Evolutionary conservation across 2,329 filamentous ascomycete species (phyloP), one percentile per base, ranked within the genome.

Genomic region (Peltaster fructicola): DNA sequence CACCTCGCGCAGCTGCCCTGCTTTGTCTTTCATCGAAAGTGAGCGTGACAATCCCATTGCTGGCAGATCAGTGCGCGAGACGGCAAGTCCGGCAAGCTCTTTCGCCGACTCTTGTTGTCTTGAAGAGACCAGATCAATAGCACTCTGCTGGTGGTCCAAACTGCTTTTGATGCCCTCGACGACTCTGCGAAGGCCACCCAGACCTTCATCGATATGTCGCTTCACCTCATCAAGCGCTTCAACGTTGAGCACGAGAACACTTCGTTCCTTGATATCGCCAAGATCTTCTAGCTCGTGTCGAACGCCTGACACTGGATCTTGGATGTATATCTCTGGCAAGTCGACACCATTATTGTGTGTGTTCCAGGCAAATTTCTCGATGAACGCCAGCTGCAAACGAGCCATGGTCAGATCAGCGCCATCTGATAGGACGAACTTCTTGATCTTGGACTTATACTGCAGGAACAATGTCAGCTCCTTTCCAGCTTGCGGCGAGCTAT

Each of bases 281-380:
- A 98, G 59, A 45, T 98, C 88, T 48, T 98, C 88, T 13, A 98
- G 57, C 53, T 98, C 88, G 48, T 98, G 85, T 9, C 88, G 75
- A n/a, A 98, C 78, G 1, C 88, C 88, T 6, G 88, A 95, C 3
- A 93, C 67, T 0, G 84, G 76, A 47, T 98, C 88, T 49, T 98
- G 88, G 9, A 98, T 88, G 48, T 98, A 93, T 9, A 98, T 95
- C 41, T 98, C 88, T 0, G 88, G 88, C 22, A 98, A 56, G 46
- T 98, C 88, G 8, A 72, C 69, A 6, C 88, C 88, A 41, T 93
- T 90, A 32, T 81, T 76, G 40, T 95, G 84, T 1, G 85, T 93
- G 41, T 92, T 95, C 84, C 90, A 98, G 0, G 85, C 88, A 46
- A 98, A 98, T 48, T 93, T 98, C 39, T 98, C 88, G 39, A 98